phyloP scores from a whole-genome alignment of 352 stramenopile species.

The Thraustotheca clavata region DNA sequence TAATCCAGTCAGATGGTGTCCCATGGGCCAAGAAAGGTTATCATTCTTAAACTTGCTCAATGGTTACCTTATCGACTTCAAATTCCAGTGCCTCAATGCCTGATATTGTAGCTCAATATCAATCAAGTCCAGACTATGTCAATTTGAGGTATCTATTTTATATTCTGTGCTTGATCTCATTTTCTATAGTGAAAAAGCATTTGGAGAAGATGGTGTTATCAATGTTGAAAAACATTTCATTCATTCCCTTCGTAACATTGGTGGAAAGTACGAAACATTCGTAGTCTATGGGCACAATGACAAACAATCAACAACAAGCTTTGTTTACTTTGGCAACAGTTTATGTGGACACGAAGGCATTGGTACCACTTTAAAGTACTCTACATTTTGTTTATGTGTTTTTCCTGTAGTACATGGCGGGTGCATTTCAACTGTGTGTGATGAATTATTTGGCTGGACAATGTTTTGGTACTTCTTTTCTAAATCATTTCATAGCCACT shows the following conservation, averaged over 20 bases:
- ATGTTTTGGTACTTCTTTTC: constrained; percentile 10
- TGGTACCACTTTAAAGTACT: not conserved
- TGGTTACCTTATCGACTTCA: not conserved
- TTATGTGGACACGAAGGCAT: constrained; percentile 16
- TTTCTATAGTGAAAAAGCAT: not conserved
- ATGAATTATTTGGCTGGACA: constrained; percentile 21
- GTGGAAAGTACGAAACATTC: constrained; percentile 16
- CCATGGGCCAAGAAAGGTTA: no score
- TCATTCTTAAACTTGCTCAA: not conserved
- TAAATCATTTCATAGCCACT: not conserved
- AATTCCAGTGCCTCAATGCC: not conserved
- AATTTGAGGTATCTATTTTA: not conserved
- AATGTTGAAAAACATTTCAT: constrained; percentile 15
- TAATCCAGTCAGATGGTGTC: no score
- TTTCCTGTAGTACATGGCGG: constrained; percentile 16
- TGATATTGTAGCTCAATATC: not conserved
- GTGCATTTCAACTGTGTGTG: constrained; percentile 19
- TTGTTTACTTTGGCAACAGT: constrained; percentile 18
- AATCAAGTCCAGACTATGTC: not conserved
- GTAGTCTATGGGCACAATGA: constrained; percentile 11
- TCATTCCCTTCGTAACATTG: constrained; percentile 19
- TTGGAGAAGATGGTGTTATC: not conserved
- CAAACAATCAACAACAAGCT: constrained; percentile 13
- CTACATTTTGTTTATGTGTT: not conserved
- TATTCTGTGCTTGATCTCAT: not conserved